Conservation (phyloP, 2,329 filamentous ascomycete genomes). For the Fusarium albidum region DNA sequence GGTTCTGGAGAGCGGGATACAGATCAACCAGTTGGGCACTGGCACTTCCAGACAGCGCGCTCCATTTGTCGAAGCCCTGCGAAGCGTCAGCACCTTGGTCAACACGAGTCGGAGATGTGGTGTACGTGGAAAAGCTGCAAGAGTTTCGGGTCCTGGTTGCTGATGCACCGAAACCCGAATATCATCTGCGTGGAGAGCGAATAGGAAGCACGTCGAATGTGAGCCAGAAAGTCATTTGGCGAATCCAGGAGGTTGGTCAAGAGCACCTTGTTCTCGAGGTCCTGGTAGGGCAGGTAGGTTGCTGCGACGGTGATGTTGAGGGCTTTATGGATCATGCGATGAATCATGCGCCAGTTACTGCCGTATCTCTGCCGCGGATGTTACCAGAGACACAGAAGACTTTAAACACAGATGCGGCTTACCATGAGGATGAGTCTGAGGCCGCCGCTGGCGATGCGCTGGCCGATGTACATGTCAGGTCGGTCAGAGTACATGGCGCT, state of each 20-base stretch:
- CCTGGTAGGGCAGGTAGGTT: slow-evolving; percentile 49
- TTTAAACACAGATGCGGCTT: background rate
- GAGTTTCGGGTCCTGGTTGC: slow-evolving; percentile 52
- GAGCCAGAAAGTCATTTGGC: slow-evolving; percentile 52
- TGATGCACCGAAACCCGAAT: slow-evolving; percentile 55
- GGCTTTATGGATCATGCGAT: slow-evolving; percentile 47
- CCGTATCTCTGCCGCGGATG: slow-evolving; percentile 1
- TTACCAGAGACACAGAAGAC: background rate
- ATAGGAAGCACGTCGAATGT: slow-evolving; percentile 58
- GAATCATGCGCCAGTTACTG: slow-evolving; percentile 16
- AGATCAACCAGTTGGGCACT: slow-evolving; percentile 14
- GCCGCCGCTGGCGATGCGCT: slow-evolving; percentile 9
- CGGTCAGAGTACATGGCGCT: slow-evolving; percentile 7
- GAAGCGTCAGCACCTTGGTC: background rate
- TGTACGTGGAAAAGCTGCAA: slow-evolving; percentile 48
- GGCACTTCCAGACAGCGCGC: slow-evolving; percentile 1
- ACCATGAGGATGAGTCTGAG: slow-evolving; percentile 11
- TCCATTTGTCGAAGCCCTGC: slow-evolving; percentile 12
- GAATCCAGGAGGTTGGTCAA: slow-evolving; percentile 43
- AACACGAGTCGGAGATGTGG: too few relatives aligned
- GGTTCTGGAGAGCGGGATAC: slow-evolving; percentile 6
- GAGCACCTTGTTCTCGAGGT: slow-evolving; percentile 58
- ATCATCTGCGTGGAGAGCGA: slow-evolving; percentile 60
- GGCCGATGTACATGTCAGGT: slow-evolving; percentile 14
- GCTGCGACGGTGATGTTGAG: slow-evolving; percentile 49